Conservation (phyloP, 495 filamentous ascomycete species). For the Hypoxylon fuscum region DNA sequence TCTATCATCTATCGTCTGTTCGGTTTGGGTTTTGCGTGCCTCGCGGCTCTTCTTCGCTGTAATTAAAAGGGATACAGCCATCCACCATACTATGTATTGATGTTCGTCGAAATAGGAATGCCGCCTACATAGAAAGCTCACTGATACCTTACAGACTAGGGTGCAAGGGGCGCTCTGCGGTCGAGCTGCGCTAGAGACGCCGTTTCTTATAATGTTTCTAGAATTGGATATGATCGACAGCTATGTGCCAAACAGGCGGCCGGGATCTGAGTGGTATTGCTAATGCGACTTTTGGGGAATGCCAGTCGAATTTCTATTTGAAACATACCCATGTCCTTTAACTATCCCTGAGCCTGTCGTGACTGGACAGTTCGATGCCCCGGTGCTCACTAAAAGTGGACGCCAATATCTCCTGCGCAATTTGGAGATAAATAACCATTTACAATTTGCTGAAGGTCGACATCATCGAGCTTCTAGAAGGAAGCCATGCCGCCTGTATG, state of each 20-base stretch:
- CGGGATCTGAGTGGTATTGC: conserved; percentile 37
- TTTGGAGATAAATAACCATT: conserved; percentile 40
- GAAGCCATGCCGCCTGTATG: conserved; percentile 8
- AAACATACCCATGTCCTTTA: conserved; percentile 45
- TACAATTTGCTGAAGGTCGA: conserved; percentile 27
- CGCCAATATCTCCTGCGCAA: conserved; percentile 45
- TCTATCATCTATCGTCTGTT: conserved; percentile 13
- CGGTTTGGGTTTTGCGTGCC: conserved; percentile 14
- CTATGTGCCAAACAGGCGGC: conserved; percentile 27
- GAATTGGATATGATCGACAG: conserved; percentile 34
- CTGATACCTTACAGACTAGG: conserved; percentile 8
- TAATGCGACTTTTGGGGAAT: conserved; percentile 41
- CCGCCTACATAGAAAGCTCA: too few species aligned
- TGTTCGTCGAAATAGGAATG: conserved; percentile 28
- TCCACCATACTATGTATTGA: conserved; percentile 11
- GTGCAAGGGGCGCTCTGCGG: conserved; percentile 35
- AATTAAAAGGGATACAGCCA: conserved; percentile 45
- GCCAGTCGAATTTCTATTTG: conserved; percentile 42
- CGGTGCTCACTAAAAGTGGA: conserved; percentile 36
- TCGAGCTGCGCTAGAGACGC: conserved; percentile 39
- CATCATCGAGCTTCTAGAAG: conserved; percentile 40
- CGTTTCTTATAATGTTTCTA: conserved; percentile 28
- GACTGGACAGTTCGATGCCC: conserved; percentile 33
- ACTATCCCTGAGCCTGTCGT: conserved; percentile 20
- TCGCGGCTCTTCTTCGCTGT: conserved; percentile 53